A percentile compares a stretch with the other conserved stretches of the same genome.
Conservation (phyloP, 2,329 filamentous ascomycete genomes). For the Ophidiomyces ophidiicola region DNA sequence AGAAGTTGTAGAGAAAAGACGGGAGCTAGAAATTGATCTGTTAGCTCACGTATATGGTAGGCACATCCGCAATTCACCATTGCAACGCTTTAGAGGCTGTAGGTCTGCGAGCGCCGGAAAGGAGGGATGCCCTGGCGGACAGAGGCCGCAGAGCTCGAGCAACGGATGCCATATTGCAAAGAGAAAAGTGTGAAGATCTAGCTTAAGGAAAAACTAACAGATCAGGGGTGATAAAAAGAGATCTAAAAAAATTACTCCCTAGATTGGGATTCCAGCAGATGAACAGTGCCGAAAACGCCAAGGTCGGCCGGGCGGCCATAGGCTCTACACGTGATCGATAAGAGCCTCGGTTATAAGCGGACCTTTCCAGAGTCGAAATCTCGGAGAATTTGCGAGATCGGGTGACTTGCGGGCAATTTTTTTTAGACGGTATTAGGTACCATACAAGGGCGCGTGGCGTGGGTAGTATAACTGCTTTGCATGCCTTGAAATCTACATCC, state of each 20-base stretch:
- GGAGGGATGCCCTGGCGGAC: conserved; percentile 30
- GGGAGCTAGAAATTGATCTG: conserved; percentile 26
- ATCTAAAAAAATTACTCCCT: neutral
- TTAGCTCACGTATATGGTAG: neutral
- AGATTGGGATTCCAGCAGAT: conserved; percentile 6
- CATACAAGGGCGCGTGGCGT: no score
- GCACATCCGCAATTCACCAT: conserved; percentile 24
- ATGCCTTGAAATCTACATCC: no score
- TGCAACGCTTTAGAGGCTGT: conserved; percentile 30
- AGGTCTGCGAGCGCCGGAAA: conserved; percentile 29
- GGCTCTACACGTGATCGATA: conserved; percentile 7
- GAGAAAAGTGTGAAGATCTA: neutral
- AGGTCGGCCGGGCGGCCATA: neutral
- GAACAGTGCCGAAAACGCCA: neutral
- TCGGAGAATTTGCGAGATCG: no score
- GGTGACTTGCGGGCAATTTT: conserved; percentile 4
- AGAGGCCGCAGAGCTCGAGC: conserved; percentile 36
- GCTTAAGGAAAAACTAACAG: neutral
- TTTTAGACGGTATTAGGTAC: no score
- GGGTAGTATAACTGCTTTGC: no score
- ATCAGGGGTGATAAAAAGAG: conserved; percentile 6
- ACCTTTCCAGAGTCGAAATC: neutral
- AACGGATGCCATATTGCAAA: conserved; percentile 37
- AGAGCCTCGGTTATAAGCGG: conserved; percentile 18
- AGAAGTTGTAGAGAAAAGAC: conserved; percentile 50